Percentiles rank a stretch among this genome's conserved stretches.
Evolutionary conservation across 208 protist species (phyloP).

Genomic region (Eutreptiella sp.): DNA sequence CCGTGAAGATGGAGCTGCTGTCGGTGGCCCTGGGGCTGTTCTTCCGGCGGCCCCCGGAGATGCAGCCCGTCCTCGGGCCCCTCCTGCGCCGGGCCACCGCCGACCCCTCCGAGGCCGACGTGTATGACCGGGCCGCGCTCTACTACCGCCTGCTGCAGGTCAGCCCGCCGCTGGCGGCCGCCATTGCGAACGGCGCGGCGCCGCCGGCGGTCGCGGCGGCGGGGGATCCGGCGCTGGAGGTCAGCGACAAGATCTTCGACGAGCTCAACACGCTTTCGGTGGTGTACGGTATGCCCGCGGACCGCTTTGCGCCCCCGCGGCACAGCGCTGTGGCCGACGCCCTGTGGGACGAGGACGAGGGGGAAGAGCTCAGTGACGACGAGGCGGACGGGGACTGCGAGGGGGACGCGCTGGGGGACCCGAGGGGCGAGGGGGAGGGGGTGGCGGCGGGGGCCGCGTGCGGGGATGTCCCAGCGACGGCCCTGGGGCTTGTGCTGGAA

Average conservation of each 20-base stretch:
- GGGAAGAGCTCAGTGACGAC: slow-evolving; percentile 14
- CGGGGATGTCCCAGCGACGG: background rate
- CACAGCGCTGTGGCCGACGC: slow-evolving; percentile 15
- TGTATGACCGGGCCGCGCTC: slow-evolving; percentile 67
- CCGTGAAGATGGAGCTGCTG: slow-evolving; percentile 71
- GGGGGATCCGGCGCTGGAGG: slow-evolving; percentile 52
- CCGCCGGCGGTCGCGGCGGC: slow-evolving; percentile 46
- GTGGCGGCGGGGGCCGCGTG: slow-evolving; percentile 11
- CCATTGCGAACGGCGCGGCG: slow-evolving; percentile 52
- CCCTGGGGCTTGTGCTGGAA: background rate
- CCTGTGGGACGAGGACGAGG: slow-evolving; percentile 18
- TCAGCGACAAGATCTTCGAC: slow-evolving; percentile 70
- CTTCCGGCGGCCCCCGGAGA: slow-evolving; percentile 80
- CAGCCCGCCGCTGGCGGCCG: slow-evolving; percentile 43
- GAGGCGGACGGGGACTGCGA: slow-evolving; percentile 22
- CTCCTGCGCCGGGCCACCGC: slow-evolving; percentile 61
- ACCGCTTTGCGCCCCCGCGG: slow-evolving; percentile 32
- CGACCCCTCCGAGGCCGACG: slow-evolving; percentile 71
- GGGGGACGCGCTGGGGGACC: background rate
- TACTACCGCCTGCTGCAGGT: slow-evolving; percentile 68
- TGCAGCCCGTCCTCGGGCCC: slow-evolving; percentile 66
- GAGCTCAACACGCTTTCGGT: slow-evolving; percentile 81
- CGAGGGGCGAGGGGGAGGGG: too few species aligned
- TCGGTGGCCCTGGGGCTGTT: slow-evolving; percentile 74
- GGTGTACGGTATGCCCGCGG: slow-evolving; percentile 52